phyloP scores from a whole-genome alignment of 2,329 filamentous ascomycete genomes.

The Paraphoma sp. region DNA sequence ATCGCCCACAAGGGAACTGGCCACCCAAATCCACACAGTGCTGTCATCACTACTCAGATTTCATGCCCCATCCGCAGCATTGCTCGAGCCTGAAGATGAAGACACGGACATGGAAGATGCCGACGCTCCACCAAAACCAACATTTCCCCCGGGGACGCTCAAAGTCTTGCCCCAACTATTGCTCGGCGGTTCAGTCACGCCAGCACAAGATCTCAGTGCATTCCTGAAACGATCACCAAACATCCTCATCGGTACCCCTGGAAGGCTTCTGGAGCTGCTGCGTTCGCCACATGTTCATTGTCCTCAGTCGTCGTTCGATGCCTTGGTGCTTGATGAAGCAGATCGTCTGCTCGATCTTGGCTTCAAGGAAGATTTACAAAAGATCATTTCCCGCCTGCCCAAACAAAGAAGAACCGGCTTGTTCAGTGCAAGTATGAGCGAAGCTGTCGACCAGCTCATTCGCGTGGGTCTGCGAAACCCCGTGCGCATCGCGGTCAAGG shows the following conservation, averaged over 20 bases:
- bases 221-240: conserved; percentile 89
- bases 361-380: conserved; percentile 89
- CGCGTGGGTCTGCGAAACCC: conserved; percentile 91
- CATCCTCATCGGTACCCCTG: conserved; percentile 87
- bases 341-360: conserved; percentile 91
- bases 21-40: conserved; percentile 86
- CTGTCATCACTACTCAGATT: conserved; percentile 79
- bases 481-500: conserved; percentile 92
- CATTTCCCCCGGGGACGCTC: conserved; percentile 56
- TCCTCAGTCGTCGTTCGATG: conserved; percentile 86
- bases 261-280: conserved; percentile 85
- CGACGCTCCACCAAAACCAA: conserved; percentile 45
- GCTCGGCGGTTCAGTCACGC: conserved; percentile 79
- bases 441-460: conserved; percentile 92
- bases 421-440: conserved; percentile 95
- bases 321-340: conserved; percentile 91
- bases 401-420: conserved; percentile 93
- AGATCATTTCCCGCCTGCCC: conserved; percentile 81
- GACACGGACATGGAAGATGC: conserved; percentile 51
- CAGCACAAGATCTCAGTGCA: conserved; percentile 83
- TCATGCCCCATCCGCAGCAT: conserved; percentile 77
- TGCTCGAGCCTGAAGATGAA: conserved; percentile 61
- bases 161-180: conserved; percentile 79
- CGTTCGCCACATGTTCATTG: conserved; percentile 87
- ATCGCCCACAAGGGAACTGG: conserved; percentile 90